Evolutionary conservation across 2,329 filamentous ascomycete genomes (phyloP).

Genomic region (Ceratocystis cubensis): DNA sequence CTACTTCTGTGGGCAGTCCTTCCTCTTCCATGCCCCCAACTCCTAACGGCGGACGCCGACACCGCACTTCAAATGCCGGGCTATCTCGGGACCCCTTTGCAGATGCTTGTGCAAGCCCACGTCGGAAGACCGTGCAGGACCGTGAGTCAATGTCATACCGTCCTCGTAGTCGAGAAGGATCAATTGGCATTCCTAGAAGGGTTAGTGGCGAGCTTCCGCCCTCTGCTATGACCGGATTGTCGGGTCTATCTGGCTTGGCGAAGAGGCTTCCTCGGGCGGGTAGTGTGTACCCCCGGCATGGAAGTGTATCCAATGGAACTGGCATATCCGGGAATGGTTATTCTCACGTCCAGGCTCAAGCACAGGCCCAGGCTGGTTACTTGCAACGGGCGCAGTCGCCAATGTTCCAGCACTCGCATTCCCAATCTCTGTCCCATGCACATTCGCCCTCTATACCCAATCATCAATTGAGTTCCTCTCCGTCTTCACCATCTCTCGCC

Average conservation of each 20-base stretch:
- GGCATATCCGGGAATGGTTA: neutral
- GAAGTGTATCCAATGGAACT: conserved; percentile 16
- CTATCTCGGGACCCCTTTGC: conserved; percentile 24
- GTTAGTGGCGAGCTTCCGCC: conserved; percentile 31
- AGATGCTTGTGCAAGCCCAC: conserved; percentile 33
- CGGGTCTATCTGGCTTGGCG: conserved; percentile 16
- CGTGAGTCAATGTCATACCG: conserved; percentile 32
- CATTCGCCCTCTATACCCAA: conserved; percentile 24
- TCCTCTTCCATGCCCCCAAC: conserved; percentile 40
- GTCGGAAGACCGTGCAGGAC: conserved; percentile 30
- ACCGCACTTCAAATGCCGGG: conserved; percentile 29
- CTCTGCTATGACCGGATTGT: conserved; percentile 10
- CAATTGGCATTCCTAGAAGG: conserved; percentile 33
- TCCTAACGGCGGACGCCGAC: conserved; percentile 35
- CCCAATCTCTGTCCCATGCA: conserved; percentile 18
- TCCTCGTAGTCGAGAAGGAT: conserved; percentile 33
- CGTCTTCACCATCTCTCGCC: conserved; percentile 30
- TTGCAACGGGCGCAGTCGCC: conserved; percentile 31
- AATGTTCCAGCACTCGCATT: conserved; percentile 26
- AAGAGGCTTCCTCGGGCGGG: conserved; percentile 14
- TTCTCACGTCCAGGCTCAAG: conserved; percentile 5
- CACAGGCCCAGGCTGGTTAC: conserved; percentile 13
- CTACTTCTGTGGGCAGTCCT: conserved; percentile 37
- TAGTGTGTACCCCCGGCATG: conserved; percentile 10
- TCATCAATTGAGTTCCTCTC: conserved; percentile 30